Evolutionary conservation across 345 rosid species (phyloP).

Genomic region (Salix arbutifolia): DNA sequence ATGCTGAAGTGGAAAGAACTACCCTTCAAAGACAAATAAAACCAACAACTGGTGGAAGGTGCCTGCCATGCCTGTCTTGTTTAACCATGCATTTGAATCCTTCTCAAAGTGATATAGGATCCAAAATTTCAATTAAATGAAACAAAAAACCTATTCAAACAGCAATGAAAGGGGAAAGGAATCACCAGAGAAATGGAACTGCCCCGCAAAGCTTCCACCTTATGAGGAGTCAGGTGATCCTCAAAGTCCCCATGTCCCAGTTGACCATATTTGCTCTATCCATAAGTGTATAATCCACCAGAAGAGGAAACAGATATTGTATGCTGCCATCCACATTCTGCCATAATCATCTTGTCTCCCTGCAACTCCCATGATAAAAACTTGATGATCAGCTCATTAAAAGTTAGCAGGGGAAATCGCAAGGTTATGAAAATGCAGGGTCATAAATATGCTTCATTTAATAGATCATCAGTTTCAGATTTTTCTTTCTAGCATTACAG

Average conservation of each 20-base stretch:
- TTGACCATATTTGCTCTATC: conserved; percentile 99
- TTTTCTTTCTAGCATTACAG: background rate
- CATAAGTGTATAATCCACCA: conserved; percentile 62
- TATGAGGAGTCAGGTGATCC: conserved; percentile 76
- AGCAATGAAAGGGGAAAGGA: too few relatives aligned
- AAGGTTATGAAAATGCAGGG: background rate
- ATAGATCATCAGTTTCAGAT: background rate
- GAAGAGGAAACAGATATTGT: conserved; percentile 76
- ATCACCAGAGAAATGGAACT: too few relatives aligned
- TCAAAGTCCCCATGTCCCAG: conserved; percentile 92
- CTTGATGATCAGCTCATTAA: conserved; percentile 10
- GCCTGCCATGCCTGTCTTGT: too few relatives aligned
- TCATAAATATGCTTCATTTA: background rate
- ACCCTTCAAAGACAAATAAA: too few relatives aligned
- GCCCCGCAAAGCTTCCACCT: too few relatives aligned
- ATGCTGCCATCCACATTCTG: conserved; percentile 99
- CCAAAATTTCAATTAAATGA: too few relatives aligned
- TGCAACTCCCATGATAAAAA: conserved; percentile 29
- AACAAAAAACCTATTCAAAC: too few relatives aligned
- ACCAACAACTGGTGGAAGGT: too few relatives aligned
- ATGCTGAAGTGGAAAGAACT: too few relatives aligned
- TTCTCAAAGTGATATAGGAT: too few relatives aligned
- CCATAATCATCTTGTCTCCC: conserved; percentile 80
- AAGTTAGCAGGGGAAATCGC: background rate
- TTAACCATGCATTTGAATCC: too few relatives aligned